Evolutionary conservation across 1,284 basidiomycete genomes (phyloP).

Genomic region (Agroathelia rolfsii): DNA sequence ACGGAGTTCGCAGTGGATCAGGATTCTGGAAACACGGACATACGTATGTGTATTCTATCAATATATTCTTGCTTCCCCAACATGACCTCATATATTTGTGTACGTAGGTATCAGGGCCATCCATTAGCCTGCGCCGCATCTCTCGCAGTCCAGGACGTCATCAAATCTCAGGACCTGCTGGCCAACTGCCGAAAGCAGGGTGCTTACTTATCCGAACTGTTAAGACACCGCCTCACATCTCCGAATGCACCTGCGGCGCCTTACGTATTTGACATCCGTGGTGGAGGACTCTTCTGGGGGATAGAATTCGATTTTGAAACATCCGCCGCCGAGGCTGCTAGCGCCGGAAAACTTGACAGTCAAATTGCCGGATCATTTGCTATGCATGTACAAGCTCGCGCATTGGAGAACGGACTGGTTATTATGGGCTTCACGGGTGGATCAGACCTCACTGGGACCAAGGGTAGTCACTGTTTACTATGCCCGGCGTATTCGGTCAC

Average conservation of each 20-base stretch:
- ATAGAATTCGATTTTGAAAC: slow-evolving; percentile 71
- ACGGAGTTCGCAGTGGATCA: slow-evolving; percentile 53
- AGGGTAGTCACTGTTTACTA: slow-evolving; percentile 60
- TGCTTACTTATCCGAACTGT: slow-evolving; percentile 45
- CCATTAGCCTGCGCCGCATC: slow-evolving; percentile 70
- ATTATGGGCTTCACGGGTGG: slow-evolving; percentile 67
- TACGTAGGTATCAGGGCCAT: slow-evolving; percentile 37
- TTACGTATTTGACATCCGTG: slow-evolving; percentile 66
- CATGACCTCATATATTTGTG: no score
- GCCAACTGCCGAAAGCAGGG: slow-evolving; percentile 57
- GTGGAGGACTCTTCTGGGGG: slow-evolving; percentile 74
- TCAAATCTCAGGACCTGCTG: slow-evolving; percentile 59
- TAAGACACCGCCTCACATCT: slow-evolving; percentile 41
- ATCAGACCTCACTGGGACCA: slow-evolving; percentile 56
- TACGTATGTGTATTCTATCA: slow-evolving; percentile 49
- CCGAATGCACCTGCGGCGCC: slow-evolving; percentile 49
- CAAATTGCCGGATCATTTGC: no score
- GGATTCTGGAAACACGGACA: slow-evolving; percentile 79
- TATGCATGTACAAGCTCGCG: slow-evolving; percentile 53
- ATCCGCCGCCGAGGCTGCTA: slow-evolving; percentile 26
- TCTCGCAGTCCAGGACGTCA: slow-evolving; percentile 70
- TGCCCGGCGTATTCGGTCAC: slow-evolving; percentile 71
- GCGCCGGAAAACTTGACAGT: slow-evolving; percentile 33
- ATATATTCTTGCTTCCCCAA: neutral
- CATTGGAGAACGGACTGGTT: slow-evolving; percentile 54